Base-by-base conservation (phyloP, 139 green algal genomes). In the Chlamydomonas sp. region DNA sequence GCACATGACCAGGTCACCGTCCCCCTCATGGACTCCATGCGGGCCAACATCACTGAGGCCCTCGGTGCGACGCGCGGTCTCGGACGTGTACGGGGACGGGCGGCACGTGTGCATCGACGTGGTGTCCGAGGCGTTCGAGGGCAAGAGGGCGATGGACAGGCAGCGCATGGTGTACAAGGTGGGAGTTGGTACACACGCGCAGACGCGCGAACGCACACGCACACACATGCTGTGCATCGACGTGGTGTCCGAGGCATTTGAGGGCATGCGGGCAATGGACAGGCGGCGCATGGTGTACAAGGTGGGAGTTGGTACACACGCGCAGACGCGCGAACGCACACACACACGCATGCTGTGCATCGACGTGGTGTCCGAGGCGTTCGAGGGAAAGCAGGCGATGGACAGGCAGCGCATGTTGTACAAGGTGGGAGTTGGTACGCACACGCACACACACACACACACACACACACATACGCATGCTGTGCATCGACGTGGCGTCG, bases 111-210 rank as follows among this genome's bases (percentile, higher is more conserved):
- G 71, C 72, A 95, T 96, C 36, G 63, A 87, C 8, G 89, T 95
- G 8, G 79, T 92, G 5, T 84, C 76, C 2, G 36, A 64, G 26
- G 26, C 70, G 3, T 96, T 96, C 76, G 89, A 89, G 63, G 90
- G 82, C 50, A 89, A 92, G 81, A 87, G 30, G 37, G 74, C 71
- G 33, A 88, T 94, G 43, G 68, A 87, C 61, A 62, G 89, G 35
- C 89, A 95, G 74, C 84, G 87, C 36, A 85, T 94, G 79, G 89
- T 96, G 1, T 96, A 91, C 79, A 95, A 95, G 85, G 88, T 90
- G 63, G 50, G 79, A n/a, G n/a, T n/a, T n/a, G n/a, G n/a, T n/a
- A n/a, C n/a, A n/a, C n/a, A n/a, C n/a, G n/a, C n/a, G n/a, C n/a
- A n/a, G n/a, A n/a, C n/a, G n/a, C n/a, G n/a, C n/a, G n/a, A n/a